Percentiles rank a stretch among this genome's conserved stretches.
Conservation (phyloP, 2,329 filamentous ascomycete species). For the Xylaria sp. region DNA sequence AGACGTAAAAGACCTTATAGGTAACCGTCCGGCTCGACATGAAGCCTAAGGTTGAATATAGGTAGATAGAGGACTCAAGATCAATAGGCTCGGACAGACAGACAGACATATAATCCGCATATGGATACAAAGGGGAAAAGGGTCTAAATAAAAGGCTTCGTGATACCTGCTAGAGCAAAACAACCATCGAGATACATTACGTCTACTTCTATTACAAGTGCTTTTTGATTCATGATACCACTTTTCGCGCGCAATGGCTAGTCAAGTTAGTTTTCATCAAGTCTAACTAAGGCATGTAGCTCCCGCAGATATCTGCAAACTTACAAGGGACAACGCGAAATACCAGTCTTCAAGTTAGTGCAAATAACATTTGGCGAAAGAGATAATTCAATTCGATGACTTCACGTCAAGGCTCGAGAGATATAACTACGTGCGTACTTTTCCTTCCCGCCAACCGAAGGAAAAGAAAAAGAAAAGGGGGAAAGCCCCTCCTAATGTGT, state of each 20-base stretch:
- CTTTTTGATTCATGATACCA: not conserved
- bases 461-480: not conserved
- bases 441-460: not conserved
- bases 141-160: conserved; percentile 9
- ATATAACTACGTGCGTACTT: not conserved
- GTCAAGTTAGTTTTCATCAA: too few species aligned
- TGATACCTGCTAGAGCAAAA: conserved; percentile 15
- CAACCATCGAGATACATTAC: not conserved
- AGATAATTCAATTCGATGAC: not conserved
- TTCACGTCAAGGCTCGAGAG: not conserved
- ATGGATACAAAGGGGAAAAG: not conserved
- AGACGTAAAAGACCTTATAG: conserved; percentile 1
- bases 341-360: not conserved
- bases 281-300: too few species aligned
- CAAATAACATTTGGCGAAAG: not conserved
- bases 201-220: not conserved
- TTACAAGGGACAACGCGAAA: not conserved
- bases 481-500: not conserved
- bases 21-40: not conserved
- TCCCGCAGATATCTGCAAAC: too few species aligned
- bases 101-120: conserved; percentile 2
- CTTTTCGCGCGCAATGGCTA: too few species aligned
- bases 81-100: conserved; percentile 7
- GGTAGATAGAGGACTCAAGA: conserved; percentile 20
- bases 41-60: conserved; percentile 15